Conservation (phyloP, 768 basidiomycete genomes). For the Boletus sp. region DNA sequence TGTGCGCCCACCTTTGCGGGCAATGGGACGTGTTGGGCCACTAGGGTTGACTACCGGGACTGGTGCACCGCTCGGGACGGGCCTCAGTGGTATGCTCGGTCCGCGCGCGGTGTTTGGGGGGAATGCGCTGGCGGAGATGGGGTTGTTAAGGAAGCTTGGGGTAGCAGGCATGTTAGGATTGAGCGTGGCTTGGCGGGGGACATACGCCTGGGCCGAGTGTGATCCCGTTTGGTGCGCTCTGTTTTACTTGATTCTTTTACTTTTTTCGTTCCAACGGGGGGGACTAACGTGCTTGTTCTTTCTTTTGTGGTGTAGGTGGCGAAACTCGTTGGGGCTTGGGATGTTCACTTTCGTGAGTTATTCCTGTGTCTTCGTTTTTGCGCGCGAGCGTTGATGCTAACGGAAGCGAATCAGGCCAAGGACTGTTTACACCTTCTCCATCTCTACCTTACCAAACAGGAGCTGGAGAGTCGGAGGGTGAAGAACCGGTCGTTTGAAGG, state of each 20-base stretch:
- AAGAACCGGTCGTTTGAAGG: slow-evolving; percentile 71
- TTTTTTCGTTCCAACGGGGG: not conserved
- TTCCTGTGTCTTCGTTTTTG: not conserved
- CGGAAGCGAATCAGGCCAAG: slow-evolving; percentile 45
- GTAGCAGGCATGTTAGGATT: slow-evolving; percentile 37
- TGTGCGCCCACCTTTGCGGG: slow-evolving; percentile 18
- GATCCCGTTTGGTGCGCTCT: slow-evolving; percentile 67
- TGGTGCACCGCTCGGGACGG: slow-evolving; percentile 2
- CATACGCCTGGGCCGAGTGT: slow-evolving; percentile 57
- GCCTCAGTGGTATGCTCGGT: not conserved
- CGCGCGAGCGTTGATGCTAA: not conserved
- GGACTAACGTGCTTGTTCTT: not conserved
- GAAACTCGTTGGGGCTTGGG: slow-evolving; percentile 66
- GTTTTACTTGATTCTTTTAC: not conserved
- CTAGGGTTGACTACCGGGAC: slow-evolving; percentile 14
- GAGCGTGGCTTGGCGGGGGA: slow-evolving; percentile 51
- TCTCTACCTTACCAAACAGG: slow-evolving; percentile 66
- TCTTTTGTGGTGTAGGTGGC: slow-evolving; percentile 40
- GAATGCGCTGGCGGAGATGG: slow-evolving; percentile 10
- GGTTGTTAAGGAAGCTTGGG: slow-evolving; percentile 23
- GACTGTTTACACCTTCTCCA: slow-evolving; percentile 67
- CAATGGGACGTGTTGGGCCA: slow-evolving; percentile 13
- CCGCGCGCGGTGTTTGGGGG: slow-evolving; percentile 20
- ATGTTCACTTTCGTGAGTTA: slow-evolving; percentile 53
- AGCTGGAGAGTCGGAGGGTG: slow-evolving; percentile 64